Conservation (phyloP, 441 rosid species). For the Viola pubescens region DNA sequence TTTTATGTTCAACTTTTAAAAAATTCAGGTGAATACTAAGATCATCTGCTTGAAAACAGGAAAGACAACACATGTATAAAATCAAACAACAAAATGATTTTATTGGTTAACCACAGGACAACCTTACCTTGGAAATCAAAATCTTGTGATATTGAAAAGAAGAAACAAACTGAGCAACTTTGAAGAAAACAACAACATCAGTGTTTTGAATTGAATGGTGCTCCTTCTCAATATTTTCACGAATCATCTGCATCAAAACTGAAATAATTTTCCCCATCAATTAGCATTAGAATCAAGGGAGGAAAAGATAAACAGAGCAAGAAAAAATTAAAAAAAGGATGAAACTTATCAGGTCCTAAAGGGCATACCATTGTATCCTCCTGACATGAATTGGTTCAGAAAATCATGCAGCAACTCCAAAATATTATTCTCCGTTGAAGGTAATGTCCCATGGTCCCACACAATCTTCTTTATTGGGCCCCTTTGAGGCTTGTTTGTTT, state of each 20-base stretch:
- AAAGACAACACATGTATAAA: no score
- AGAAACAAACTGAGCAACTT: constrained; percentile 72
- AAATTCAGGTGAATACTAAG: no score
- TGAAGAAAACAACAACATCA: constrained; percentile 70
- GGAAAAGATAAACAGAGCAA: constrained; percentile 7
- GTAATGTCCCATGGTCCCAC: constrained; percentile 56
- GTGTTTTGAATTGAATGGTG: constrained; percentile 71
- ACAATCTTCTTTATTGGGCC: constrained; percentile 49
- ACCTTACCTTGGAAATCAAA: constrained; percentile 55
- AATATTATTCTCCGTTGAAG: constrained; percentile 43
- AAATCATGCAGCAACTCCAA: constrained; percentile 73
- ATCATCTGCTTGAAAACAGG: no score
- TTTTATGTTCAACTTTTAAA: no score
- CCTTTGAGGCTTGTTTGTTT: constrained; percentile 43
- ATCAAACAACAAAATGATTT: neutral
- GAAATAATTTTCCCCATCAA: constrained; percentile 25
- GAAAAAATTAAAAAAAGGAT: constrained; percentile 7
- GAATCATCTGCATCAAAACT: constrained; percentile 83
- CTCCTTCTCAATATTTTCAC: constrained; percentile 86
- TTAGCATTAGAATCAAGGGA: constrained; percentile 14
- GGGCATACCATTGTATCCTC: constrained; percentile 80
- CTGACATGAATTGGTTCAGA: constrained; percentile 68
- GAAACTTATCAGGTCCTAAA: constrained; percentile 10
- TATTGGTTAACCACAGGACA: neutral
- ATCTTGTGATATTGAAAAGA: constrained; percentile 76